phyloP scores from a whole-genome alignment of 768 basidiomycete genomes.

The Suillus brevipes region DNA sequence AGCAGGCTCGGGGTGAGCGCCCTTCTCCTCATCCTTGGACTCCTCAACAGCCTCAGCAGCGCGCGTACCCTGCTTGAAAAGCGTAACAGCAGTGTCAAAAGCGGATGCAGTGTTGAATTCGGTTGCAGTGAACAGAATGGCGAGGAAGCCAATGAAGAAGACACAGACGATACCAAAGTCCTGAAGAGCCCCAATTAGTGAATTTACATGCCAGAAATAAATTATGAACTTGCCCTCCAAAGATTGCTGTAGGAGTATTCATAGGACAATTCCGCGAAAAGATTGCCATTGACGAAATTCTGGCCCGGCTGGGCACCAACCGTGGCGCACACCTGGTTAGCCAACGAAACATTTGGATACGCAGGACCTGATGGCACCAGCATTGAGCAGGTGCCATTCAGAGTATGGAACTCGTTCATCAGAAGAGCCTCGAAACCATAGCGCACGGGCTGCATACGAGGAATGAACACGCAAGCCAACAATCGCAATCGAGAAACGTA shows the following conservation, averaged over 20 bases:
- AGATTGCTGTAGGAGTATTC: conserved; percentile 46
- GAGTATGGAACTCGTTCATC: conserved; percentile 79
- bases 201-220: too few species aligned
- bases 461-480: not conserved
- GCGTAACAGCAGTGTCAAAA: conserved; percentile 44
- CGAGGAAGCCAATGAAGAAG: conserved; percentile 61
- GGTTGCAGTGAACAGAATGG: conserved; percentile 56
- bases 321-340: conserved; percentile 76
- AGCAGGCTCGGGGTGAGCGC: not conserved
- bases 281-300: conserved; percentile 55
- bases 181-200: conserved; percentile 28
- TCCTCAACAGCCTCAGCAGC: conserved; percentile 21
- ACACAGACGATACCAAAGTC: conserved; percentile 70
- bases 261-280: conserved; percentile 50
- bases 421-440: conserved; percentile 65
- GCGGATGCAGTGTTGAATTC: conserved; percentile 47
- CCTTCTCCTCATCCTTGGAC: conserved; percentile 19
- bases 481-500: conserved; percentile 20
- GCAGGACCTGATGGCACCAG: conserved; percentile 64
- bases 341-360: conserved; percentile 54
- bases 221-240: conserved; percentile 39
- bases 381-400: conserved; percentile 60
- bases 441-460: not conserved
- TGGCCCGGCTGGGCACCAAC: conserved; percentile 66
- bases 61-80: conserved; percentile 64